phyloP scores from a whole-genome alignment of 352 stramenopile species.

The Nothophytophthora sp. region DNA sequence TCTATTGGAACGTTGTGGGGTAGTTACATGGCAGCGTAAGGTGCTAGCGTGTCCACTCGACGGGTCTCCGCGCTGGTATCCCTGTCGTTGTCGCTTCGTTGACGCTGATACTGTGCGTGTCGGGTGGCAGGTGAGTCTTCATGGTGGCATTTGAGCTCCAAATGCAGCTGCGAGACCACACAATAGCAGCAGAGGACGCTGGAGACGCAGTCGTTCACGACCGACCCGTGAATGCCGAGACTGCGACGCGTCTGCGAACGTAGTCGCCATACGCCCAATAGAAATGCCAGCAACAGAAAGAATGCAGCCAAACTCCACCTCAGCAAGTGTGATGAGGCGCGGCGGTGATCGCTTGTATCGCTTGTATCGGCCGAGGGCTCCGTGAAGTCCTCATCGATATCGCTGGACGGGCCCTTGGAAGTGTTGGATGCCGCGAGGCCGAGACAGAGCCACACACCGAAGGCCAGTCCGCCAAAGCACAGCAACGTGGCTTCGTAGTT shows the following conservation, averaged over 20 bases:
- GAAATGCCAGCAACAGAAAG: slow-evolving; percentile 29
- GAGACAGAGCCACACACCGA: slow-evolving; percentile 33
- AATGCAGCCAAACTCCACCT: slow-evolving; percentile 19
- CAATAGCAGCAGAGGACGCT: slow-evolving; percentile 56
- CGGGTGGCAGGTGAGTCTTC: slow-evolving; percentile 19
- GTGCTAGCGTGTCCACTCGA: slow-evolving; percentile 24
- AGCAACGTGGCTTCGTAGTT: slow-evolving; percentile 42
- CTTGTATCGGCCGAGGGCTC: too few species aligned
- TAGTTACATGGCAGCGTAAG: slow-evolving; percentile 27
- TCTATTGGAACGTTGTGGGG: background rate
- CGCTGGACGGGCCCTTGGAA: background rate
- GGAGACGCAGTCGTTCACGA: slow-evolving; percentile 31
- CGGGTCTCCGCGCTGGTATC: background rate
- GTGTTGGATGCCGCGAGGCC: slow-evolving; percentile 25
- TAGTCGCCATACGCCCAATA: slow-evolving; percentile 43
- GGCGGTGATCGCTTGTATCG: too few species aligned
- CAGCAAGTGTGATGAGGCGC: background rate
- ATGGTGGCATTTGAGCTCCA: slow-evolving; percentile 37
- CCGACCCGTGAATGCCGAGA: slow-evolving; percentile 45
- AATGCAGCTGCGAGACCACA: slow-evolving; percentile 48
- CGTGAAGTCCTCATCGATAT: background rate
- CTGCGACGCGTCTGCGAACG: slow-evolving; percentile 36
- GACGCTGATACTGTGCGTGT: slow-evolving; percentile 10
- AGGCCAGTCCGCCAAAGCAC: slow-evolving; percentile 43
- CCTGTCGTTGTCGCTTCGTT: background rate